Percentiles rank a stretch among this genome's conserved stretches.
Conservation (phyloP, 192 early-diverging fungal genomes). For the Coemansia sp. region DNA sequence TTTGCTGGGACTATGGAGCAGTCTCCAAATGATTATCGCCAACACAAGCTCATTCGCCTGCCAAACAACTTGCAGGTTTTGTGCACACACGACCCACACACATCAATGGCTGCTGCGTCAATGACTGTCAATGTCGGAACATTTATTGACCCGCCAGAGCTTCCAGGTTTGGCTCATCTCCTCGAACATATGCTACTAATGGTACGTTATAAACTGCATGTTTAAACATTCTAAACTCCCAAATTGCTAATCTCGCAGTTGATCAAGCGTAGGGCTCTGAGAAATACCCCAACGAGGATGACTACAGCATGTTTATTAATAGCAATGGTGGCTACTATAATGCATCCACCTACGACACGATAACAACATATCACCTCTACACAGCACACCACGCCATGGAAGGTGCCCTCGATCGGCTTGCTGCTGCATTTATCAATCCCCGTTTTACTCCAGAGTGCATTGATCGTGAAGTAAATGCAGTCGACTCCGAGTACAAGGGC, state of each 20-base stretch:
- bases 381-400: constrained; percentile 46
- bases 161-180: constrained; percentile 69
- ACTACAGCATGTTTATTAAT: constrained; percentile 49
- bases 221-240: background rate
- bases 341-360: constrained; percentile 17
- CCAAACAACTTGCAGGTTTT: constrained; percentile 60
- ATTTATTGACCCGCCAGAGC: constrained; percentile 57
- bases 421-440: constrained; percentile 86
- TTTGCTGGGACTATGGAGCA: constrained; percentile 39
- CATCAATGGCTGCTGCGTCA: constrained; percentile 57
- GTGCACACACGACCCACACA: constrained; percentile 57
- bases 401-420: constrained; percentile 62
- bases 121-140: constrained; percentile 67
- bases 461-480: constrained; percentile 82
- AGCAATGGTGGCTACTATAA: constrained; percentile 28
- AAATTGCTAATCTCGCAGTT: background rate
- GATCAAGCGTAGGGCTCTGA: constrained; percentile 53
- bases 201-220: constrained; percentile 9
- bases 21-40: constrained; percentile 56
- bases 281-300: constrained; percentile 70
- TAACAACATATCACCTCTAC: constrained; percentile 18
- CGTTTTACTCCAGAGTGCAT: constrained; percentile 75
- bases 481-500: constrained; percentile 90
- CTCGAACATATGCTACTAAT: constrained; percentile 71
- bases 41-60: constrained; percentile 58